A percentile compares a stretch with the other conserved stretches of the same genome.
Evolutionary conservation across 2,329 filamentous ascomycete genomes (phyloP).

Genomic region (Diaporthe longicolla): DNA sequence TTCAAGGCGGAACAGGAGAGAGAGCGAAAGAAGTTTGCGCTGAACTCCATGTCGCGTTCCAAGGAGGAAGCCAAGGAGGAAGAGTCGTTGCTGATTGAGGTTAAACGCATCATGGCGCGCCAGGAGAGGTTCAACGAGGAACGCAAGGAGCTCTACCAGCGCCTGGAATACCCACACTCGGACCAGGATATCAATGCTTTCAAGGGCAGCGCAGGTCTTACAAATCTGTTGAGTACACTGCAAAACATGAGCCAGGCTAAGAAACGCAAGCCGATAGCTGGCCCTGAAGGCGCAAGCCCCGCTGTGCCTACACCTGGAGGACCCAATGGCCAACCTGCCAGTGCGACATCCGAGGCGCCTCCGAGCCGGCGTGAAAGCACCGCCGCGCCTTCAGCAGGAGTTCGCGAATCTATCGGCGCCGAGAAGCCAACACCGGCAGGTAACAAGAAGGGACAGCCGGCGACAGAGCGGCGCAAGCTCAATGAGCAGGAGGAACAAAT

Average conservation of each 20-base stretch:
- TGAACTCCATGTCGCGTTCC: constrained; percentile 82
- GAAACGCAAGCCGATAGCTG: constrained; percentile 83
- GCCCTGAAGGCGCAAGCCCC: constrained; percentile 68
- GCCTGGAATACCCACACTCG: constrained; percentile 84
- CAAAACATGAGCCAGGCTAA: constrained; percentile 92
- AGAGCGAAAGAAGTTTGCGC: constrained; percentile 86
- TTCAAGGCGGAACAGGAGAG: constrained; percentile 87
- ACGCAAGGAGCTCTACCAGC: constrained; percentile 86
- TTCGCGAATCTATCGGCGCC: constrained; percentile 62
- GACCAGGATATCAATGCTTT: constrained; percentile 76
- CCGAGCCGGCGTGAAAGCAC: constrained; percentile 68
- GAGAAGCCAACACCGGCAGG: constrained; percentile 55
- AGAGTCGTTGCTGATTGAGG: constrained; percentile 87
- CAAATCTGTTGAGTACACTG: constrained; percentile 55
- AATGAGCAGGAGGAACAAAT: constrained; percentile 80
- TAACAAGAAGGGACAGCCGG: constrained; percentile 66
- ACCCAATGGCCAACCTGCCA: constrained; percentile 51
- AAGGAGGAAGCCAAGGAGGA: constrained; percentile 94
- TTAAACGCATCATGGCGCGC: constrained; percentile 90
- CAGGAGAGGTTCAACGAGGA: constrained; percentile 90
- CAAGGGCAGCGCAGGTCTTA: constrained; percentile 39
- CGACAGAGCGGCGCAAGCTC: constrained; percentile 77
- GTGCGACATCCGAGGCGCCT: constrained; percentile 55
- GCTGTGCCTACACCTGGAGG: constrained; percentile 54
- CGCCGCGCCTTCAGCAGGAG: constrained; percentile 56